Evolutionary conservation across 345 rosid genomes (phyloP).

Genomic region (Balakata baccata): DNA sequence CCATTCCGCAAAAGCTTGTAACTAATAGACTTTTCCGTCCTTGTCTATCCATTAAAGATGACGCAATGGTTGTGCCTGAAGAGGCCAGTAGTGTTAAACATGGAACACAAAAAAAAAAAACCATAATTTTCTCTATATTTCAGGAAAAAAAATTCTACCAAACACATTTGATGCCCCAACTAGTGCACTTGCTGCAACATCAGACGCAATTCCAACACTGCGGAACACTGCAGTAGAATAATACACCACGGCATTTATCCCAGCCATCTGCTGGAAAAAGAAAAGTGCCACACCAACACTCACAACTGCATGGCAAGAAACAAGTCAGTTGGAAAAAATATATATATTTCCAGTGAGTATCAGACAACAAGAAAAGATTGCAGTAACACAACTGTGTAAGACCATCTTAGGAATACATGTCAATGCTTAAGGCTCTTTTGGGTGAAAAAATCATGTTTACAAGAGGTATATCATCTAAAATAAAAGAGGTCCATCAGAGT

Average conservation of each 20-base stretch:
- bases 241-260: slow-evolving; percentile 95
- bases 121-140: not conserved
- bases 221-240: slow-evolving; percentile 96
- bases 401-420: not conserved
- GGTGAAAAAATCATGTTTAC: not conserved
- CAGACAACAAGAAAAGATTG: not conserved
- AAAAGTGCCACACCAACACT: slow-evolving; percentile 97
- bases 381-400: not conserved
- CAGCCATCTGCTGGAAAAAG: slow-evolving; percentile 96
- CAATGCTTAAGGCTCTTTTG: not conserved
- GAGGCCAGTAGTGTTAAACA: slow-evolving; percentile 12
- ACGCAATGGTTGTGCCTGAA: slow-evolving; percentile 90
- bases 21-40: slow-evolving; percentile 93
- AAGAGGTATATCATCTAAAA: not conserved
- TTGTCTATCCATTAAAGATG: slow-evolving; percentile 94
- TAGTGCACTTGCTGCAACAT: slow-evolving; percentile 98
- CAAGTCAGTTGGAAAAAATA: not conserved
- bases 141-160: slow-evolving; percentile 40
- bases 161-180: slow-evolving; percentile 97
- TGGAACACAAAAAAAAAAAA: not conserved
- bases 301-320: slow-evolving; percentile 61
- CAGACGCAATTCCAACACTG: slow-evolving; percentile 82
- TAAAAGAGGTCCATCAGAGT: not conserved
- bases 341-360: not conserved
- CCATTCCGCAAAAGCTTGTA: slow-evolving; percentile 93